A percentile compares a stretch with the other conserved stretches of the same genome.
Conservation (phyloP, 1,284 basidiomycete species). For the Boletus smithii region DNA sequence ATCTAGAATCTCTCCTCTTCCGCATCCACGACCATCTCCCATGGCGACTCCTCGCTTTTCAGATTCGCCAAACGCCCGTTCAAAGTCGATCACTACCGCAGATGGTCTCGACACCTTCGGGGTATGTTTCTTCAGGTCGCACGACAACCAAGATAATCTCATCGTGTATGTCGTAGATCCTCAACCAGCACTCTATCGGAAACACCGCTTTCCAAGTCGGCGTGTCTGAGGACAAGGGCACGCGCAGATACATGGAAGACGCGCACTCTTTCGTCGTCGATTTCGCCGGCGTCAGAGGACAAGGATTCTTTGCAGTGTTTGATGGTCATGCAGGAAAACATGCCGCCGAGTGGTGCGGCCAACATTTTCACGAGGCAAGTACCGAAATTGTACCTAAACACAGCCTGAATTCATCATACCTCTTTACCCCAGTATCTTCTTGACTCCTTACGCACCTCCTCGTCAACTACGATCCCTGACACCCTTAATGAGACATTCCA, state of each 20-base stretch:
- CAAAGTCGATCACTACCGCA: slow-evolving; percentile 71
- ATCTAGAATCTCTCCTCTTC: slow-evolving; percentile 1
- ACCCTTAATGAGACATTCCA: slow-evolving; percentile 93
- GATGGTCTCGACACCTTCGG: slow-evolving; percentile 72
- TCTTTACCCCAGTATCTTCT: slow-evolving; percentile 49
- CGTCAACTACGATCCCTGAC: slow-evolving; percentile 74
- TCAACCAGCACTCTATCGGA: slow-evolving; percentile 57
- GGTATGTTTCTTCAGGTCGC: slow-evolving; percentile 42
- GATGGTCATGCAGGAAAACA: slow-evolving; percentile 99
- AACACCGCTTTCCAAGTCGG: slow-evolving; percentile 76
- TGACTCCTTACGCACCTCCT: slow-evolving; percentile 46
- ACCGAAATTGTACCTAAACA: not conserved
- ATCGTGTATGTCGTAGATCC: slow-evolving; percentile 37
- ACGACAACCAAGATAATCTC: slow-evolving; percentile 1
- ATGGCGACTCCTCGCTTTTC: slow-evolving; percentile 29
- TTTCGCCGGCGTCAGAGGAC: slow-evolving; percentile 86
- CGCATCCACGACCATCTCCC: slow-evolving; percentile 15
- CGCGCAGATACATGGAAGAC: slow-evolving; percentile 95
- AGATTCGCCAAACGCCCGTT: slow-evolving; percentile 60
- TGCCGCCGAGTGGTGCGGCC: slow-evolving; percentile 98
- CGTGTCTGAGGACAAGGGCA: slow-evolving; percentile 88
- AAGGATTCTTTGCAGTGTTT: slow-evolving; percentile 97
- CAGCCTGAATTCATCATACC: slow-evolving; percentile 7
- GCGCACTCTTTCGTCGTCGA: slow-evolving; percentile 95
- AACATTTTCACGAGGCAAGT: slow-evolving; percentile 87